Base-by-base conservation (phyloP, 176 grass and related monocot species). In the Avena eriantha region DNA sequence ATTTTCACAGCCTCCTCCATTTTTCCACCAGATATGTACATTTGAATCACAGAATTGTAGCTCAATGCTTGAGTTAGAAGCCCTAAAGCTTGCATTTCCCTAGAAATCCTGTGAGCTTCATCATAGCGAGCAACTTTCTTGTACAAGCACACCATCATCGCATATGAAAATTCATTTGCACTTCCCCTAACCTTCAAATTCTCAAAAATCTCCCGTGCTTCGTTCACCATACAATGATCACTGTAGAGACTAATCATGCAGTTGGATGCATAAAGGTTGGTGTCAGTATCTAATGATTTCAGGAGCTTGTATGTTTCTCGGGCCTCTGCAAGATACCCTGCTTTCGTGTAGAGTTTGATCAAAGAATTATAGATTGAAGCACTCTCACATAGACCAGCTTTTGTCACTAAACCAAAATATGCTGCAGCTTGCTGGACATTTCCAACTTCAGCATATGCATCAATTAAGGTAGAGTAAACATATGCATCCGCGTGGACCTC, bases 211-310 rank as follows among this genome's bases (percentile, higher is more conserved):
- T 94, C 90, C 34, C 87, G 75, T 82, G 96, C 96, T 89, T 98
- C 92, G 15, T 83, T 92, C 68, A 96, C 84, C 93, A 96, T 92
- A 71, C 41, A 87, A 92, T 98, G 82, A 77, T 95, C 93, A 88
- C 90, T 84, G 50, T 96, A 98, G 78, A 98, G 88, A 78, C 86
- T 48, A 86, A 98, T 91, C 93, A 98, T 96, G 85, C 90, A 94
- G 89, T 98, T 98, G 34, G 92, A 96, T 82, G 96, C 86, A 86
- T 94, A 98, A 63, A 88, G 74, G 83, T 80, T 94, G 83, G 76
- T 73, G 83, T 57, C 69, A 67, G 49, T 70, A 59, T 95, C 83
- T 75, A 92, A 92, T 75, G 89, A 90, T 94, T 82, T 98, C 58
- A 96, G 76, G 66, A 94, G 69, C 67, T 90, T 61, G 59, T 91